Percentiles rank a stretch among this genome's conserved stretches.
These are phyloP conservation scores for Erigeron canadensis DNA, from an alignment of 129 eudicot genomes.

Conservation along the genomic window DNA sequence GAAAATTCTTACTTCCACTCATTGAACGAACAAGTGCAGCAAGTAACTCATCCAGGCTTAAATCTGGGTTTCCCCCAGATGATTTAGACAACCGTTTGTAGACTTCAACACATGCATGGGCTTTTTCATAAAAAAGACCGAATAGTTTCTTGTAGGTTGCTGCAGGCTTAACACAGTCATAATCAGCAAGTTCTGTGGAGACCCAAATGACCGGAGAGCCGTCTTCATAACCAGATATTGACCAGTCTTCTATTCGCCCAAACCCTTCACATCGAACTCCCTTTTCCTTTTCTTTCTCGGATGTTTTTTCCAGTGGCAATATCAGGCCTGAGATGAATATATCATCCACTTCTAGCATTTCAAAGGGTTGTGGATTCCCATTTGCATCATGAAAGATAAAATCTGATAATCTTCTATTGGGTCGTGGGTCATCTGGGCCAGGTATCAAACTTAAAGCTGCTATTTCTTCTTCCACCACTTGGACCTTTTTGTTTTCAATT, in stretches of 20 bases:
- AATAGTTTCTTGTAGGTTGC: conserved; percentile 51
- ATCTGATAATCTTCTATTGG: conserved; percentile 60
- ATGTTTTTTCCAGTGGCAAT: conserved; percentile 58
- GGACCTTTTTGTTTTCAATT: conserved; percentile 35
- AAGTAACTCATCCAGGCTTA: conserved; percentile 63
- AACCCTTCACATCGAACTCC: conserved; percentile 72
- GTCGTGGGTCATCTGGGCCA: conserved; percentile 42
- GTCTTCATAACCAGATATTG: conserved; percentile 80
- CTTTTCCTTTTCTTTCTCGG: conserved; percentile 44
- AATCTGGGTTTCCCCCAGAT: conserved; percentile 54
- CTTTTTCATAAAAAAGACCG: conserved; percentile 61
- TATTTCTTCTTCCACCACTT: conserved; percentile 47
- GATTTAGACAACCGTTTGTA: conserved; percentile 64
- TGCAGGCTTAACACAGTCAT: conserved; percentile 69
- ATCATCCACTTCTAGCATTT: conserved; percentile 64
- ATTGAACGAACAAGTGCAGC: conserved; percentile 59
- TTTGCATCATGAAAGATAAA: conserved; percentile 57
- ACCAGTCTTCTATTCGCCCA: conserved; percentile 72
- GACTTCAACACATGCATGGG: conserved; percentile 58
- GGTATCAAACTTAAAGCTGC: conserved; percentile 36
- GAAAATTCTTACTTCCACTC: conserved; percentile 57
- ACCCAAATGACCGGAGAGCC: conserved; percentile 74
- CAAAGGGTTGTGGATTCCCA: conserved; percentile 63
- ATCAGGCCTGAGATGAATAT: conserved; percentile 58
- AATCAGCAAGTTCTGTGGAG: conserved; percentile 77